Evolutionary conservation across 768 basidiomycete species (phyloP).

Genomic region (Suillus subluteus): DNA sequence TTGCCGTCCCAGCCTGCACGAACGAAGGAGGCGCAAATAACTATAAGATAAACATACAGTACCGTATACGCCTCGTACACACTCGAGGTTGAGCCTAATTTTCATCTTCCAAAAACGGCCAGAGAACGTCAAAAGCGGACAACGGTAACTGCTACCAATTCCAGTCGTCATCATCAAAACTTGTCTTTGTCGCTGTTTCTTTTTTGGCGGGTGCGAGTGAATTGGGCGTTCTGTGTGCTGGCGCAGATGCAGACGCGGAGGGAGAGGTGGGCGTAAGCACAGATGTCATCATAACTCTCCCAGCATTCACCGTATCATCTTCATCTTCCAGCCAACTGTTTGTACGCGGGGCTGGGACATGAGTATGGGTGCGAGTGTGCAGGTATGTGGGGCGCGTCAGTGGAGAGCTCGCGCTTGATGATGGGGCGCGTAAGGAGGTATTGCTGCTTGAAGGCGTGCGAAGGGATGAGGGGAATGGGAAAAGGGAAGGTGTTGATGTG

Average conservation of each 20-base stretch:
- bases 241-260: background rate
- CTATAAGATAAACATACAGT: background rate
- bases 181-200: constrained; percentile 13
- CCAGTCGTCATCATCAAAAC: constrained; percentile 55
- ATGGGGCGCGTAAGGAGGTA: constrained; percentile 15
- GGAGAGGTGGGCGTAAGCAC: constrained; percentile 31
- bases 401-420: constrained; percentile 16
- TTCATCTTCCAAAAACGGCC: background rate
- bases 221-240: constrained; percentile 5
- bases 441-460: constrained; percentile 23
- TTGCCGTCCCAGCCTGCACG: background rate
- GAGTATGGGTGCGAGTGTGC: constrained; percentile 14
- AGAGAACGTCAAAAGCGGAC: background rate
- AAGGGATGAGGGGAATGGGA: constrained; percentile 13
- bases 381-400: constrained; percentile 23
- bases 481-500: constrained; percentile 18
- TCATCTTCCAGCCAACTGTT: constrained; percentile 44
- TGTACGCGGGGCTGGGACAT: constrained; percentile 17
- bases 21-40: background rate
- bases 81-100: background rate
- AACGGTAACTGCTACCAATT: constrained; percentile 49
- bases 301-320: constrained; percentile 26
- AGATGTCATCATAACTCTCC: constrained; percentile 32
- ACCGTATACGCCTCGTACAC: background rate
- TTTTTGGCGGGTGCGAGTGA: constrained; percentile 12